These are phyloP conservation scores for Salicornia ramosissima DNA, from an alignment of 148 eudicot species.

Conservation along the genomic window DNA sequence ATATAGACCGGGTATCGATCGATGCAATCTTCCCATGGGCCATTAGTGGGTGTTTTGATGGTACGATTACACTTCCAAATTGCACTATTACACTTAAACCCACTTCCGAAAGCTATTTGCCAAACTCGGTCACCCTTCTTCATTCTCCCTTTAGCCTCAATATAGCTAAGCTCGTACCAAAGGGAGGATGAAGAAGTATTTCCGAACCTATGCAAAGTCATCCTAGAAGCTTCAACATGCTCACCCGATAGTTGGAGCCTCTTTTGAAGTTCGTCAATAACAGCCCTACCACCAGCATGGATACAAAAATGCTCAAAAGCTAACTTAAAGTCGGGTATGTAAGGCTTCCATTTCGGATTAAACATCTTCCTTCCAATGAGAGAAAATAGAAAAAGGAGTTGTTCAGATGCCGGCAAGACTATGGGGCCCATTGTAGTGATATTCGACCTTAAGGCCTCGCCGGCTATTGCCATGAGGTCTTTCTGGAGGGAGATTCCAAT, in stretches of 20 bases:
- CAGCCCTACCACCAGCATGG: slow-evolving; percentile 79
- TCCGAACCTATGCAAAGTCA: slow-evolving; percentile 73
- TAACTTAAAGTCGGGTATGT: slow-evolving; percentile 66
- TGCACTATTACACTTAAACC: slow-evolving; percentile 79
- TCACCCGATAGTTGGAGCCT: slow-evolving; percentile 50
- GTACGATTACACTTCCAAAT: slow-evolving; percentile 66
- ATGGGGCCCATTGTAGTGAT: slow-evolving; percentile 69
- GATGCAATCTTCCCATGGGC: slow-evolving; percentile 69
- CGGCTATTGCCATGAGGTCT: slow-evolving; percentile 68
- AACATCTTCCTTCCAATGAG: slow-evolving; percentile 58
- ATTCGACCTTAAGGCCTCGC: slow-evolving; percentile 65
- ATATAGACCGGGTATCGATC: slow-evolving; percentile 64
- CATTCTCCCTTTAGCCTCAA: slow-evolving; percentile 70
- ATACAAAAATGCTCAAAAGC: slow-evolving; percentile 84
- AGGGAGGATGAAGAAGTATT: slow-evolving; percentile 69
- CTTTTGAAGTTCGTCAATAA: slow-evolving; percentile 74
- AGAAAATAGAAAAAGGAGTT: slow-evolving; percentile 55
- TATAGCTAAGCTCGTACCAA: slow-evolving; percentile 66
- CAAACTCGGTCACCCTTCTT: slow-evolving; percentile 65
- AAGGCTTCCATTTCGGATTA: slow-evolving; percentile 64
- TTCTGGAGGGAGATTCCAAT: slow-evolving; percentile 56
- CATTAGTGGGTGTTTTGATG: slow-evolving; percentile 32
- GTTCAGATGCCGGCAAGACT: slow-evolving; percentile 67
- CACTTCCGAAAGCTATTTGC: slow-evolving; percentile 79
- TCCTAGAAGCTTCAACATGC: slow-evolving; percentile 73